phyloP scores from a whole-genome alignment of 108 stramenopile genomes.

The Cyclotella baltica region DNA sequence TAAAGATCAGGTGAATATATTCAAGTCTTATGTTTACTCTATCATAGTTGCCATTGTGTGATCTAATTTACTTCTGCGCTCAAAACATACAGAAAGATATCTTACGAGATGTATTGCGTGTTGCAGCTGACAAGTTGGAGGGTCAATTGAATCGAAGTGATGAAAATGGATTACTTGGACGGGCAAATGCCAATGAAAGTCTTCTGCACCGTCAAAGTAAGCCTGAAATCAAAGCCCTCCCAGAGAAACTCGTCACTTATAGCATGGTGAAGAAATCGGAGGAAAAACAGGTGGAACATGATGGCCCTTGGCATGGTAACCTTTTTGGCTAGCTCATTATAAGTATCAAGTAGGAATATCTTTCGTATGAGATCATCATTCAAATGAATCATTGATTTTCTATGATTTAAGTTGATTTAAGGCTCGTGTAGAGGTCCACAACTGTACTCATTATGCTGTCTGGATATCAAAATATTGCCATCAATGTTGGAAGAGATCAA shows the following conservation, averaged over 20 bases:
- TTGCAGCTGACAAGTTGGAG: slow-evolving; percentile 78
- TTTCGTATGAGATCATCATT: too few species aligned
- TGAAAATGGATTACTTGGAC: slow-evolving; percentile 61
- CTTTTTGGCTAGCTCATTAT: slow-evolving; percentile 28
- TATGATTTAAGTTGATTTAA: too few species aligned
- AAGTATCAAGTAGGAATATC: not conserved
- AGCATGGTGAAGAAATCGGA: slow-evolving; percentile 64
- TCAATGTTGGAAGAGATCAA: too few species aligned
- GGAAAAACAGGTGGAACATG: slow-evolving; percentile 28
- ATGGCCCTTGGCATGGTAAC: slow-evolving; percentile 50
- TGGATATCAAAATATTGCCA: too few species aligned
- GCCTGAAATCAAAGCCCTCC: slow-evolving; percentile 61
- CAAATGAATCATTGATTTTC: too few species aligned
- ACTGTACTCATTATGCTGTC: too few species aligned
- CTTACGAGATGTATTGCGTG: slow-evolving; percentile 76
- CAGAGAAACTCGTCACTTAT: slow-evolving; percentile 80
- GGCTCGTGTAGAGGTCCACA: too few species aligned
- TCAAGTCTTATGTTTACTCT: not conserved
- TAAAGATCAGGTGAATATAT: slow-evolving; percentile 70
- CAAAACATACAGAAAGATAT: slow-evolving; percentile 73
- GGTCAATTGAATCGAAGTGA: slow-evolving; percentile 36
- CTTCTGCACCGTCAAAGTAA: slow-evolving; percentile 59
- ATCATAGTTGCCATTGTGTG: not conserved
- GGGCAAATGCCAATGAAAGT: slow-evolving; percentile 74
- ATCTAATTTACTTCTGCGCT: not conserved